These are phyloP conservation scores for Haplographium delicatum DNA, from an alignment of 495 filamentous ascomycete genomes.

Conservation along the genomic window DNA sequence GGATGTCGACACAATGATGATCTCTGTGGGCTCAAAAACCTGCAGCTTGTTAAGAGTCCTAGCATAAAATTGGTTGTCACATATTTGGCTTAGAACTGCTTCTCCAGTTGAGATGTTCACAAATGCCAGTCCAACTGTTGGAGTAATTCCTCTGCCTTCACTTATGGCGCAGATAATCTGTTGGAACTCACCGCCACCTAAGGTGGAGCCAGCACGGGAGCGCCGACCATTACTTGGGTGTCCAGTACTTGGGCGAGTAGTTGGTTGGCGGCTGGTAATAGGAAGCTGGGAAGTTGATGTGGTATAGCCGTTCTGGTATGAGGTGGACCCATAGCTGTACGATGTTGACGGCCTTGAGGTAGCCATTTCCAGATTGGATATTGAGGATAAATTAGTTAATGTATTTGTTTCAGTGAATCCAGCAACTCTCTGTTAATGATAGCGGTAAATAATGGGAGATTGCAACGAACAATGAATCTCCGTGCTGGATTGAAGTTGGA, in stretches of 20 bases:
- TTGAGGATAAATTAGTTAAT: no score
- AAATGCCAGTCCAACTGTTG: conserved; percentile 84
- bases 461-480: no score
- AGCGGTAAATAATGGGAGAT: no score
- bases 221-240: conserved; percentile 45
- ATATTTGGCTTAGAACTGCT: conserved; percentile 82
- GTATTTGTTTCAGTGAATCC: conserved; percentile 7
- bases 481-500: no score
- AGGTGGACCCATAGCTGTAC: conserved; percentile 30
- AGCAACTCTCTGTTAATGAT: no score
- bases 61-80: conserved; percentile 82
- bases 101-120: conserved; percentile 79
- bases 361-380: conserved; percentile 2
- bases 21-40: conserved; percentile 70
- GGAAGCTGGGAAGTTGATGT: conserved; percentile 21
- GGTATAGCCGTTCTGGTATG: conserved; percentile 24
- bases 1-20: conserved; percentile 67
- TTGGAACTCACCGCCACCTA: conserved; percentile 53
- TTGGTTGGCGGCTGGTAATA: conserved; percentile 14
- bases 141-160: conserved; percentile 79
- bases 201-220: conserved; percentile 60
- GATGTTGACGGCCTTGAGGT: conserved; percentile 30
- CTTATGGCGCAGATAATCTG: conserved; percentile 85
- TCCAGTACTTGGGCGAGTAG: conserved; percentile 22
- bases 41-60: conserved; percentile 77